phyloP scores from a whole-genome alignment of 805 yeast species.

The Candida ortonii region DNA sequence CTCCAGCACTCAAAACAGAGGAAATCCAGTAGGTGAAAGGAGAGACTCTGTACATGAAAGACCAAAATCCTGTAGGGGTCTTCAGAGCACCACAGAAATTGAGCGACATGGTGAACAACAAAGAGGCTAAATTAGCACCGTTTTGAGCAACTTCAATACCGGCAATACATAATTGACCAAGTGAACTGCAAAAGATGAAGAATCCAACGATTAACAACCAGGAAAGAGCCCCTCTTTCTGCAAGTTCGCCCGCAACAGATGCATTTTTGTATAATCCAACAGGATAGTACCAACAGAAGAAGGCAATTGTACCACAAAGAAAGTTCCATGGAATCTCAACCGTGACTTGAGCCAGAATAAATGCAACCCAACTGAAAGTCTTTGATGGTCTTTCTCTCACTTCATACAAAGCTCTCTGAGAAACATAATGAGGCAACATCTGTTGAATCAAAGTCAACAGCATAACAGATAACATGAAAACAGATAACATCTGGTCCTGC shows the following conservation, averaged over 20 bases:
- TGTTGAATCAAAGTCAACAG: constrained; percentile 60
- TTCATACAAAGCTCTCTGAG: constrained; percentile 65
- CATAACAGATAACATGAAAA: constrained; percentile 64
- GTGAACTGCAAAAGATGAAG: constrained; percentile 53
- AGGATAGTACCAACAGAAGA: constrained; percentile 70
- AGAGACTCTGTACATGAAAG: constrained; percentile 70
- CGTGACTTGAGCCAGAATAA: constrained; percentile 57
- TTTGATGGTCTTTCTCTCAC: constrained; percentile 73
- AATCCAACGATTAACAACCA: constrained; percentile 43
- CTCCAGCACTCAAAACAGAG: constrained; percentile 52
- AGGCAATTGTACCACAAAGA: constrained; percentile 59
- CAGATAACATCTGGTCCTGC: constrained; percentile 78
- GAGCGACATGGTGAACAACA: constrained; percentile 60
- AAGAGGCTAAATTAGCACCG: constrained; percentile 58
- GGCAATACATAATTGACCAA: constrained; percentile 59
- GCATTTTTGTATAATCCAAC: constrained; percentile 66
- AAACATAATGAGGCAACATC: constrained; percentile 57
- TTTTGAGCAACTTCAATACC: constrained; percentile 57
- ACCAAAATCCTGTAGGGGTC: constrained; percentile 66
- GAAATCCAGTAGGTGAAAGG: constrained; percentile 67
- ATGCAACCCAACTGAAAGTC: constrained; percentile 65
- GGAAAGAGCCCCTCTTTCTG: constrained; percentile 54
- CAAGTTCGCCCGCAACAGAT: constrained; percentile 39
- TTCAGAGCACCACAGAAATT: constrained; percentile 79
- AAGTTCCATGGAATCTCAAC: constrained; percentile 68